A percentile compares a stretch with the other conserved stretches of the same genome.
These are phyloP conservation scores for Saccharum spontaneum DNA, from an alignment of 176 grass and related monocot genomes.

Conservation along the genomic window DNA sequence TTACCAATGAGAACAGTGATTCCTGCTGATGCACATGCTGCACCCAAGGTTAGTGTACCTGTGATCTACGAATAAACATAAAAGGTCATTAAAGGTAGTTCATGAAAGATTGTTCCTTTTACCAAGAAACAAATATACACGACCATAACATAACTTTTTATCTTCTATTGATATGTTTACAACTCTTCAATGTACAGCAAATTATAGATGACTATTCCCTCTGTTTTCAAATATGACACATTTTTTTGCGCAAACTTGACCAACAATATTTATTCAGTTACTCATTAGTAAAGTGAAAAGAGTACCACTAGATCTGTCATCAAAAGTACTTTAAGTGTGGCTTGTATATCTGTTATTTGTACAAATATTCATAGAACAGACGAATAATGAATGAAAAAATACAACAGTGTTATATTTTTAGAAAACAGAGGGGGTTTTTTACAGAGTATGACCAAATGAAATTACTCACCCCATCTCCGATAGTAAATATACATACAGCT, in stretches of 20 bases:
- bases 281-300: not conserved
- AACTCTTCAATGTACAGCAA: not conserved
- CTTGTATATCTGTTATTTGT: not conserved
- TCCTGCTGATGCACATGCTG: constrained; percentile 87
- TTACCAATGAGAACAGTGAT: constrained; percentile 91
- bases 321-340: not conserved
- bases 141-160: not conserved
- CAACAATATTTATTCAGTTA: not conserved
- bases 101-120: not conserved
- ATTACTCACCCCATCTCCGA: constrained; percentile 80
- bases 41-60: constrained; percentile 80
- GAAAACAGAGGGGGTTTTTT: not conserved
- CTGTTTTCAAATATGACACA: not conserved
- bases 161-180: not conserved
- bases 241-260: not conserved
- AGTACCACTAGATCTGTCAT: not conserved
- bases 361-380: not conserved
- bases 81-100: not conserved
- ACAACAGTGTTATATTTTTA: not conserved
- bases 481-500: constrained; percentile 72
- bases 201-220: not conserved
- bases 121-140: not conserved
- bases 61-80: constrained; percentile 64
- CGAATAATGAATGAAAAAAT: not conserved
- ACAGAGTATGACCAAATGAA: not conserved